Percentiles rank a stretch among this genome's conserved stretches.
Conservation (phyloP, 192 early-diverging fungal genomes). For the Dissophora ornata region DNA sequence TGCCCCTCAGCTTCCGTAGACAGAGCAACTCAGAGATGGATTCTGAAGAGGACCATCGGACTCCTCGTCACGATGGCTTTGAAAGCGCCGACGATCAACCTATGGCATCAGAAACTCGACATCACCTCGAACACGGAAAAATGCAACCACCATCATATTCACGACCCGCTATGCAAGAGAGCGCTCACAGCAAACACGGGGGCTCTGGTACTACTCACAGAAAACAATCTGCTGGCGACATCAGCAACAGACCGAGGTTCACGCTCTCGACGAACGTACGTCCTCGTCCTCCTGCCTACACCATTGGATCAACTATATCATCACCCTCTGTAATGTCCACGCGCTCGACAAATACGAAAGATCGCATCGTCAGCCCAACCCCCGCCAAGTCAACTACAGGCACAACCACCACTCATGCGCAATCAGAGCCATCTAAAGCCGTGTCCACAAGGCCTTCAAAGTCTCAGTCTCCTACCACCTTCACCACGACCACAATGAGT, state of each 20-base stretch:
- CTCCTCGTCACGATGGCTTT: too few species aligned
- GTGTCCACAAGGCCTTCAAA: slow-evolving; percentile 2
- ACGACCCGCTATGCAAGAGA: too few species aligned
- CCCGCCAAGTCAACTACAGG: neutral
- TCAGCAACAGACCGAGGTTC: slow-evolving; percentile 12
- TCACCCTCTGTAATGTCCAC: neutral
- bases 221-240: too few species aligned
- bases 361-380: neutral
- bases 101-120: too few species aligned
- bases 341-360: neutral
- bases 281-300: slow-evolving; percentile 4
- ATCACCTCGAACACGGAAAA: too few species aligned
- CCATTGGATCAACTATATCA: neutral
- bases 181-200: too few species aligned
- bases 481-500: slow-evolving; percentile 17
- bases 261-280: slow-evolving; percentile 14
- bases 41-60: neutral
- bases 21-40: neutral
- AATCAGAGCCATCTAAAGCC: slow-evolving; percentile 6
- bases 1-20: slow-evolving; percentile 19
- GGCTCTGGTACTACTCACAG: too few species aligned
- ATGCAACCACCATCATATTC: too few species aligned
- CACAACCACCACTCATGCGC: neutral
- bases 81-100: too few species aligned
- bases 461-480: slow-evolving; percentile 12